phyloP scores from a whole-genome alignment of 1,139 yeast genomes.

The Candida sp. region DNA sequence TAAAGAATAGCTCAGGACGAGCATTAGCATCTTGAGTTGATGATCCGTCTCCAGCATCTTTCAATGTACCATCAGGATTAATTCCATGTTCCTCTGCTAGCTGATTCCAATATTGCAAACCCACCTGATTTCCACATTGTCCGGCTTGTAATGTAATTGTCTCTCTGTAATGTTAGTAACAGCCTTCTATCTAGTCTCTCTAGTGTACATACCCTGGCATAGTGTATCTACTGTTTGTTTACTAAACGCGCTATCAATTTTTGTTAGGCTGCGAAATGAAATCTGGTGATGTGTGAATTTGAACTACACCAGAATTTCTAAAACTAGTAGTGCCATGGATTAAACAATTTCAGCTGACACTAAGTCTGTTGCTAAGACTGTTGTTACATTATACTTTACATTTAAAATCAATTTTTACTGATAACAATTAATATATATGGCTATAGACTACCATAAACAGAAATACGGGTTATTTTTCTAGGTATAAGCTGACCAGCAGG shows the following conservation, averaged over 20 bases:
- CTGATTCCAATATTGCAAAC: constrained; percentile 91
- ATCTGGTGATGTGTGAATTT: too few relatives aligned
- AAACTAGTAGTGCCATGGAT: background rate
- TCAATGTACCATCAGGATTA: constrained; percentile 61
- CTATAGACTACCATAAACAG: constrained; percentile 1
- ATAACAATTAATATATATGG: background rate
- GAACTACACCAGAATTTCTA: too few relatives aligned
- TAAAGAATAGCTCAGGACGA: constrained; percentile 82
- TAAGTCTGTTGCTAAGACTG: too few relatives aligned
- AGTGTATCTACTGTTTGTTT: background rate
- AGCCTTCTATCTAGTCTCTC: background rate
- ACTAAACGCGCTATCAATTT: background rate
- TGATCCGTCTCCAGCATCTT: constrained; percentile 16
- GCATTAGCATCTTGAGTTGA: constrained; percentile 37
- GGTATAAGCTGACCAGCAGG: constrained; percentile 5
- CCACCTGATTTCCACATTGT: constrained; percentile 97
- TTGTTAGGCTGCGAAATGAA: background rate
- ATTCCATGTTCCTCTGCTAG: constrained; percentile 88
- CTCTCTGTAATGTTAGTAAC: constrained; percentile 34
- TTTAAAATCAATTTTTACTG: background rate
- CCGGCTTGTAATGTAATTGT: constrained; percentile 53
- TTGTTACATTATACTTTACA: too few relatives aligned
- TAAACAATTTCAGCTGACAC: background rate
- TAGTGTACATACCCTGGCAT: constrained; percentile 27
- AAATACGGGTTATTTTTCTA: constrained; percentile 1